Evolutionary conservation across 441 rosid species (phyloP).

Genomic region (Dalechampia spathulata): DNA sequence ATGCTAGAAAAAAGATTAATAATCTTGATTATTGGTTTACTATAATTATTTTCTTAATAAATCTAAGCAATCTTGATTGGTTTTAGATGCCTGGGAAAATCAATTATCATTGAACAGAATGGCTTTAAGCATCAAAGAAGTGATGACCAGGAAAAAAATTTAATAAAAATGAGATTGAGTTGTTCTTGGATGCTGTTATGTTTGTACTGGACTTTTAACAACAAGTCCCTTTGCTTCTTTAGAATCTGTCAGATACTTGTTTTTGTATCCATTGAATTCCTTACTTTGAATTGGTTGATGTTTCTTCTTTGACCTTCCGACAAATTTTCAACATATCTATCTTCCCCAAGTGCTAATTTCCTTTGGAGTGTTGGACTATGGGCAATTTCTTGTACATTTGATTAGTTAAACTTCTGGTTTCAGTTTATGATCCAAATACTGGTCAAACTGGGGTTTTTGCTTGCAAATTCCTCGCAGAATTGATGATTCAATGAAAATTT

Average conservation of each 20-base stretch:
- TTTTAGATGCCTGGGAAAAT: too few species aligned
- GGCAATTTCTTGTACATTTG: too few species aligned
- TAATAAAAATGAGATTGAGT: conserved; percentile 18
- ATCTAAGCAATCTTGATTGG: conserved; percentile 12
- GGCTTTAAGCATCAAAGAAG: conserved; percentile 19
- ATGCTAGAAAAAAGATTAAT: neutral
- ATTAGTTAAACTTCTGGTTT: too few species aligned
- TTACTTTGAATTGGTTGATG: too few species aligned
- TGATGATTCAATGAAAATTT: conserved; percentile 16
- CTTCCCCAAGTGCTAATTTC: too few species aligned
- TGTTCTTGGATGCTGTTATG: conserved; percentile 25
- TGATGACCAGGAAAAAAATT: conserved; percentile 20
- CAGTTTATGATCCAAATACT: conserved; percentile 10
- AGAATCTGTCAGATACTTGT: conserved; percentile 14
- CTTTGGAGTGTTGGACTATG: too few species aligned
- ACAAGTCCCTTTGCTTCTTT: too few species aligned
- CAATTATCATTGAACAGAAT: conserved; percentile 18
- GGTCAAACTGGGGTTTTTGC: conserved; percentile 19
- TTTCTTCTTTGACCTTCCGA: too few species aligned
- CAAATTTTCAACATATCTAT: too few species aligned
- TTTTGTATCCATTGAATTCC: too few species aligned
- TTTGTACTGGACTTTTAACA: conserved; percentile 22
- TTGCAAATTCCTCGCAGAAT: conserved; percentile 5
- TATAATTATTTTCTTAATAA: too few species aligned
- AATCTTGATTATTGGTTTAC: conserved; percentile 8